Evolutionary conservation across 345 rosid species (phyloP), one percentile per base, ranked within the genome.

Genomic region (Arabidopsis suecica): DNA sequence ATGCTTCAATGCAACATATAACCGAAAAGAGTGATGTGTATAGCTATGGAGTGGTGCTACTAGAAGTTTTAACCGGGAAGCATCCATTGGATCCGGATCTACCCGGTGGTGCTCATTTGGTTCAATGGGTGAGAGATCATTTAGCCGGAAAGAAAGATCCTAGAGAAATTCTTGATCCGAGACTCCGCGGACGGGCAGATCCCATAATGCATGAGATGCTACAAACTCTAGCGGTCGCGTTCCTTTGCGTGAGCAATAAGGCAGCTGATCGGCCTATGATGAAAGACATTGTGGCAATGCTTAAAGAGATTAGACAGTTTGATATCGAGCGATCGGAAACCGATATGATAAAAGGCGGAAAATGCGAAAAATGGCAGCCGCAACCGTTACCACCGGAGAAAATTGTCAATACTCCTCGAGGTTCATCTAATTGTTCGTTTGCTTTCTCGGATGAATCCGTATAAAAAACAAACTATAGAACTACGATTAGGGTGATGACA

Each of bases 211-310:
- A 92, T 10, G 99, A 95, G 80, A 88, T 90, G 92, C 83, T 87
- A 18, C 99, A 95, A 42, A 89, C 97, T 3, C 82, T 95, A 40
- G 97, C 99, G 6, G 88, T 89, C n/a, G 91, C 97, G 13, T 82
- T 86, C 63, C 86, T 95, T 4, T 95, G 99, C 72, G 80, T 89
- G 74, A 86, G 88, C 83, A 75, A 80, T 12, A 75, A 83, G 67
- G 80, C 86, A 1, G 49, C 75, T 3, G 97, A 92, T 56, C 87
- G 99, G 22, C 97, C 96, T 2, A 79, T 67, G 65, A 95, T 95
- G 97, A 95, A 86, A 70, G 99, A 95, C 47, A 83, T 95, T 22
- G 97, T 85, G 11, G 97, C 99, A 12, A 88, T 95, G 97, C 90
- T 95, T 45, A 89, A 86, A 75, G 97, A 89, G 83, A 95, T 95